Base-by-base conservation (phyloP, 768 basidiomycete genomes). In the Tricholoma sp. region DNA sequence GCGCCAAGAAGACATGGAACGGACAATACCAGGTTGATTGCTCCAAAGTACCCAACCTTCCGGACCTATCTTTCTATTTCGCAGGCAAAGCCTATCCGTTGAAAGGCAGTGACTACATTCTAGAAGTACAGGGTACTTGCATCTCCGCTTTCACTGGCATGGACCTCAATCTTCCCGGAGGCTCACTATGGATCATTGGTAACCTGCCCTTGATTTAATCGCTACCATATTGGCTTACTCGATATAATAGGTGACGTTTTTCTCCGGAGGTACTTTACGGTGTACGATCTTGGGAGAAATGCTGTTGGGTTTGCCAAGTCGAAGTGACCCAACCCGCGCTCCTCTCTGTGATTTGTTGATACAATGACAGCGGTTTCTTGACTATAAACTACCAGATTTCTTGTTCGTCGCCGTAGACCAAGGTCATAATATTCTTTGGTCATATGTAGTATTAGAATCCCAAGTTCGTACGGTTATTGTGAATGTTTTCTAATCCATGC, bases 11-110 rank as follows among this genome's bases (percentile, higher is more conserved):
- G 68, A 84, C 87, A 1, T 98, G 95, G 95, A 97, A 90, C 68
- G 97, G 96, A 39, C 96, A 98, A 72, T 97, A 96, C 68, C 84
- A 84, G 22, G 78, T 99, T 59, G 91, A 94, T 62, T 98, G 97
- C 71, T 74, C 83, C 59, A 93, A 83, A 67, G 87, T 98, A 60
- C 78, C 91, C n/a, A 69, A 67, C 24, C 83, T 99, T 37, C 97
- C 97, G 9, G 86, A 90, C 2, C 78, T 99, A 54, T 74, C 88
- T 9, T 88, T 99, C 79, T 81, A 76, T 72, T 94, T 99, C 63
- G 81, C 79, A 59, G 92, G 91, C 69, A 84, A 88, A 69, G 72
- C 83, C 1, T 98, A 91, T 75, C 74, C 86, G 1, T 74, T 99
- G 66, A 83, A 86, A 72, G 89, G 86, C 32, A 79, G 76, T 3